Evolutionary conservation across 306 rosid genomes (phyloP).

Genomic region (Prunus campanulata): DNA sequence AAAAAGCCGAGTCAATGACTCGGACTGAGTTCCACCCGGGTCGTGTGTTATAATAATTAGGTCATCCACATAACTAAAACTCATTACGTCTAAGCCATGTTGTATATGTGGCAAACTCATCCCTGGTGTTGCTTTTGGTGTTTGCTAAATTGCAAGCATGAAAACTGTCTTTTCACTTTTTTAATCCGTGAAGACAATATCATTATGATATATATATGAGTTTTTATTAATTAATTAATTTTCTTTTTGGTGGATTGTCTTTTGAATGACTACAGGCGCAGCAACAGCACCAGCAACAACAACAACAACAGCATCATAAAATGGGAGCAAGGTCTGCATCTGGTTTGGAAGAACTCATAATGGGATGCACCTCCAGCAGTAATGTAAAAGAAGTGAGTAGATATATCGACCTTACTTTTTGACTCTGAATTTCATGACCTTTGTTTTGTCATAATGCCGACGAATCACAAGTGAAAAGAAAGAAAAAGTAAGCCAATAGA

Average conservation of each 20-base stretch:
- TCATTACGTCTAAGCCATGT: neutral
- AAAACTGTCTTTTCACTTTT: constrained; percentile 43
- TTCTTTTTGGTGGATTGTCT: constrained; percentile 16
- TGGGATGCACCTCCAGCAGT: constrained; percentile 79
- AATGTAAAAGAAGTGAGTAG: constrained; percentile 71
- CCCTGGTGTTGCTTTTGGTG: constrained; percentile 23
- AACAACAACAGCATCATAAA: constrained; percentile 70
- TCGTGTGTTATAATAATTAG: neutral
- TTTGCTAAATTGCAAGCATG: constrained; percentile 34
- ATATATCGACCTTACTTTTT: constrained; percentile 38
- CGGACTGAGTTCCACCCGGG: neutral
- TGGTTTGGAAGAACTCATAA: constrained; percentile 97
- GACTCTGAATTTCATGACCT: constrained; percentile 57
- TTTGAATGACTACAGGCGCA: constrained; percentile 43
- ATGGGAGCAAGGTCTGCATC: constrained; percentile 84
- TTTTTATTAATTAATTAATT: constrained; percentile 8
- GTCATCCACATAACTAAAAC: neutral
- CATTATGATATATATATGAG: constrained; percentile 23
- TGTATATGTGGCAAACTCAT: neutral
- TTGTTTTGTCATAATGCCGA: constrained; percentile 36
- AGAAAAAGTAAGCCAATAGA: constrained; percentile 18
- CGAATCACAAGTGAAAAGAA: constrained; percentile 10
- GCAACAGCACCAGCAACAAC: constrained; percentile 19
- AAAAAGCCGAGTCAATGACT: neutral
- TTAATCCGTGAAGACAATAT: constrained; percentile 42